Base-by-base conservation (phyloP, 257 asterid species). In the Solanum clarkiae region DNA sequence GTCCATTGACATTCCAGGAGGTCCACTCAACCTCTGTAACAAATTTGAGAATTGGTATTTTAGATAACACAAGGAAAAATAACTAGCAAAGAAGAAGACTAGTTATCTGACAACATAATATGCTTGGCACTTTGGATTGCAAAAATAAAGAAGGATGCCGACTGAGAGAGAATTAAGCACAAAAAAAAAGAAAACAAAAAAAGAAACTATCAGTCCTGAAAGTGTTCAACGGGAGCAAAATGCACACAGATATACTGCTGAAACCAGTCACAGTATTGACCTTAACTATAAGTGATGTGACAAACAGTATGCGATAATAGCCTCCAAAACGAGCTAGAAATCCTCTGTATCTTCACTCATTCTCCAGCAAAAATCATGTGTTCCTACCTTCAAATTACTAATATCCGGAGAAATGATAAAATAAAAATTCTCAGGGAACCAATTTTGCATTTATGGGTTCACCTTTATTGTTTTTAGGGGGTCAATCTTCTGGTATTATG, bases 1-100 rank as follows among this genome's bases (percentile, higher is more conserved):
- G 89, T 94, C 98, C 99, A 97, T 97, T 22, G 95, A 88, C 99
- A 95, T 97, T 85, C 98, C 98, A 87, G 93, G 94, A 84, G 95
- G 97, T 75, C 95, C 96, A 84, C 91, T 88, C 87, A 94, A 79
- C 91, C 98, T 92, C 99, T 97, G 98, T 60, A 68, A 63, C 57
- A 71, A 13, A 80, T 62, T 17, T 53, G 45, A 90, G 47, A 87
- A 60, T 82, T 26, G 10, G 29, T 3, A 80, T 63, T 22, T 62
- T 77, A 57, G 79, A 45, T 14, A 49, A 66, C 45, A 29, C 7
- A 4, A 66, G 5, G 22, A 77, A 59, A 85, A 74, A 26, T 56
- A 74, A 56, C 69, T 74, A 77, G 80, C 44, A 47, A 84, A 49
- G 62, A 80, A 75, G 47, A 13, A 29, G 51, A 22, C 63, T 63